Conservation (phyloP, 805 yeast species). For the Schwanniomyces vanrijiae region DNA sequence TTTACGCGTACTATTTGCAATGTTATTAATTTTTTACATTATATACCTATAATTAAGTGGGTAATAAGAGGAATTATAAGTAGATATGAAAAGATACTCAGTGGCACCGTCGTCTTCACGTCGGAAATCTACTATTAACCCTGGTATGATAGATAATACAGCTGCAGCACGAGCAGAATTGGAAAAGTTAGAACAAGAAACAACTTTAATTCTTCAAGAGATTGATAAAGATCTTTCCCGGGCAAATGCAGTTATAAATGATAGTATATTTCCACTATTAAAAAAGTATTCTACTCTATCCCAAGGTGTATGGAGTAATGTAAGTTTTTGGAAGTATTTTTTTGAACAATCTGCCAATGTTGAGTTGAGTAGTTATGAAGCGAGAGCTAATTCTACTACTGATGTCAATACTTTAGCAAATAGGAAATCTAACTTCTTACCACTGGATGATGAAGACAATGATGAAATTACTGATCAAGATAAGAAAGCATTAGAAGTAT, state of each 20-base stretch:
- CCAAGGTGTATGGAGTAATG: slow-evolving; percentile 61
- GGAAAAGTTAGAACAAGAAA: slow-evolving; percentile 76
- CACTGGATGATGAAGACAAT: slow-evolving; percentile 17
- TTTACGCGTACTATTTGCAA: not conserved
- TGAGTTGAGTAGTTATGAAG: slow-evolving; percentile 55
- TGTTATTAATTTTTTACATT: not conserved
- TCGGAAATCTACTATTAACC: slow-evolving; percentile 24
- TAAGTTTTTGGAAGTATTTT: slow-evolving; percentile 74
- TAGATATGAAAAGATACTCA: slow-evolving; percentile 32
- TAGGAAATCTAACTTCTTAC: slow-evolving; percentile 12
- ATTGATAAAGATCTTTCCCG: slow-evolving; percentile 72
- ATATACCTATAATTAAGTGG: not conserved
- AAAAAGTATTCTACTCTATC: slow-evolving; percentile 59
- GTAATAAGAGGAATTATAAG: not conserved
- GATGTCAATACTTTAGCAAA: slow-evolving; percentile 22
- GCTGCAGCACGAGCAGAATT: slow-evolving; percentile 32
- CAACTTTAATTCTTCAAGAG: slow-evolving; percentile 72
- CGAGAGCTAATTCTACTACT: slow-evolving; percentile 22
- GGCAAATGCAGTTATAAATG: slow-evolving; percentile 67
- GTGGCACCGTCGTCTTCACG: slow-evolving; percentile 34
- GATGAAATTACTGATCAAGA: slow-evolving; percentile 2
- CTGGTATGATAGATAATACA: slow-evolving; percentile 9
- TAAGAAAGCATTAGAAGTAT: not conserved
- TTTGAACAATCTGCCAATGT: slow-evolving; percentile 75
- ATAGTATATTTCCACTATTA: slow-evolving; percentile 66